Conservation (phyloP, 2,329 filamentous ascomycete species). For the Chrysosphaeria jannelii region DNA sequence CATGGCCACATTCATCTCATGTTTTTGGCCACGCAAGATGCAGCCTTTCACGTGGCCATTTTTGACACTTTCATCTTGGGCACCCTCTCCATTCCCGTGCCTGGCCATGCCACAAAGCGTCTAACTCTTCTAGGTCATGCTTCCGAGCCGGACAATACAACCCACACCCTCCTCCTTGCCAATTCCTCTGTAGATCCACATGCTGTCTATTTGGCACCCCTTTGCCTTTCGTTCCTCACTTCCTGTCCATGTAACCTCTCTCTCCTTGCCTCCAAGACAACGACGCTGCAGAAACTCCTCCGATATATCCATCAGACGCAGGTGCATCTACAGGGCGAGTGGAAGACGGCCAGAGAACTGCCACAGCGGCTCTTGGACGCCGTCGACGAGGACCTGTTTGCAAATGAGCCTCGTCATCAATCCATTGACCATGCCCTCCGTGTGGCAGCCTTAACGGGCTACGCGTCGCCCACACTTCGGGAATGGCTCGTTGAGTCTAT, state of each 20-base stretch:
- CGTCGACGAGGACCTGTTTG: constrained; percentile 43
- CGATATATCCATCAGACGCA: constrained; percentile 63
- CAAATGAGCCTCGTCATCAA: constrained; percentile 21
- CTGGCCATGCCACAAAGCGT: constrained; percentile 3
- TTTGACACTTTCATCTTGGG: constrained; percentile 68
- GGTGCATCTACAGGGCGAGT: constrained; percentile 51
- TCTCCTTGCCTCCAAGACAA: constrained; percentile 60
- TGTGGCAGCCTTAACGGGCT: constrained; percentile 58
- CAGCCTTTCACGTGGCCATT: constrained; percentile 45
- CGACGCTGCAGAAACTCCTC: constrained; percentile 60
- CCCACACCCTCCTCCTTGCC: constrained; percentile 37
- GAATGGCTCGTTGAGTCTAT: constrained; percentile 78
- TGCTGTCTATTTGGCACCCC: constrained; percentile 31
- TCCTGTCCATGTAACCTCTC: constrained; percentile 55
- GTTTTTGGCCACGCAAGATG: constrained; percentile 40
- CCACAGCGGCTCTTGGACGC: constrained; percentile 49
- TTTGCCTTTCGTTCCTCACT: constrained; percentile 61
- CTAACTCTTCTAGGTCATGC: constrained; percentile 17
- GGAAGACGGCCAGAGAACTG: constrained; percentile 54
- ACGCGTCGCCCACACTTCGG: constrained; percentile 41
- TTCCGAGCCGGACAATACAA: constrained; percentile 44
- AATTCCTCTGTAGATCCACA: constrained; percentile 10
- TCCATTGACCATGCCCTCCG: constrained; percentile 47
- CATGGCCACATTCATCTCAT: constrained; percentile 52
- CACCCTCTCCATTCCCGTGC: constrained; percentile 20